phyloP scores from a whole-genome alignment of 2,329 filamentous ascomycete species.

The Cryphonectria nitschkei region DNA sequence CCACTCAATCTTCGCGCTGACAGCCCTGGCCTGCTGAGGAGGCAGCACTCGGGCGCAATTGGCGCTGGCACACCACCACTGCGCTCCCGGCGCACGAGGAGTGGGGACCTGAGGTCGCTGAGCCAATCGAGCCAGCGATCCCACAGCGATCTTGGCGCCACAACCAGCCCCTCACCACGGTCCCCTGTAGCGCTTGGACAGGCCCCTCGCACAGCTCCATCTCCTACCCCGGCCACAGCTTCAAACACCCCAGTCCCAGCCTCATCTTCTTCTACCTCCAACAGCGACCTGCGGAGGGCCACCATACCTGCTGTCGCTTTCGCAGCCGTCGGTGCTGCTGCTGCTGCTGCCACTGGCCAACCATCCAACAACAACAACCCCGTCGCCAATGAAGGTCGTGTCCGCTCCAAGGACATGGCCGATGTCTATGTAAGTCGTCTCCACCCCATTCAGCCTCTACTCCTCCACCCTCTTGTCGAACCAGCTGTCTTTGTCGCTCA shows the following conservation, averaged over 20 bases:
- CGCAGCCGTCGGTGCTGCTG: slow-evolving; percentile 13
- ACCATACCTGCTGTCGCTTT: slow-evolving; percentile 26
- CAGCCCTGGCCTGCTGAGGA: slow-evolving; percentile 58
- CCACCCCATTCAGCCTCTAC: slow-evolving; percentile 27
- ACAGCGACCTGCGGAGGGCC: slow-evolving; percentile 25
- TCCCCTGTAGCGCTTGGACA: background rate
- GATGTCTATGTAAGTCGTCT: slow-evolving; percentile 84
- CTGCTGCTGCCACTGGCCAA: slow-evolving; percentile 19
- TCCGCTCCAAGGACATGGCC: slow-evolving; percentile 82
- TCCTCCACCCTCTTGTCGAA: background rate
- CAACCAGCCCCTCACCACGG: slow-evolving; percentile 35
- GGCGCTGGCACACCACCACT: slow-evolving; percentile 67
- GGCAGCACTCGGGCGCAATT: slow-evolving; percentile 40
- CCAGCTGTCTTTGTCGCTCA: slow-evolving; percentile 8
- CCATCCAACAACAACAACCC: slow-evolving; percentile 55
- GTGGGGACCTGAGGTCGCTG: slow-evolving; percentile 73
- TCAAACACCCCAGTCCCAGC: slow-evolving; percentile 30
- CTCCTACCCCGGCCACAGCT: slow-evolving; percentile 26
- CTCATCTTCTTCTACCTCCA: slow-evolving; percentile 23
- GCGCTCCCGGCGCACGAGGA: slow-evolving; percentile 68
- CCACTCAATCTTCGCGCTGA: slow-evolving; percentile 62
- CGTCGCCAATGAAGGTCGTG: slow-evolving; percentile 85
- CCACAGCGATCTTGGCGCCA: slow-evolving; percentile 25
- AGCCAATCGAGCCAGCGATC: slow-evolving; percentile 54
- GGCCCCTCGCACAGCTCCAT: slow-evolving; percentile 16